Base-by-base conservation (phyloP, 225 moss, liverwort and hornwort species). In the Thuidium tamariscinum region DNA sequence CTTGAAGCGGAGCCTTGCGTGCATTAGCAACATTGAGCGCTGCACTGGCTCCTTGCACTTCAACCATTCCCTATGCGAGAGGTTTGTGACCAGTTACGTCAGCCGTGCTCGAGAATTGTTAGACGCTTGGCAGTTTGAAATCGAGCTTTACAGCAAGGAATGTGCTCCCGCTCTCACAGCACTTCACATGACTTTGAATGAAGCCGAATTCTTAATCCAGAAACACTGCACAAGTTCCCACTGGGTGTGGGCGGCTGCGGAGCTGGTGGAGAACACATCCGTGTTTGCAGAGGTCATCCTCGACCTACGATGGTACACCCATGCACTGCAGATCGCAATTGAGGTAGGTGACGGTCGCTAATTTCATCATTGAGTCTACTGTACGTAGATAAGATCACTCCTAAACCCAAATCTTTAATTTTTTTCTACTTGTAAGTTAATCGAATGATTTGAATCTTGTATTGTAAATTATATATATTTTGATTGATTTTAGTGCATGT, bases 181-280 rank as follows among this genome's bases (percentile, higher is more conserved):
- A 70, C 91, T 91, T 30, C 88, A 89, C 29, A 75, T 26, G 48
- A 81, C 83, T 26, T 88, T 91, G 66, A 85, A 86, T 39, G 91
- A 89, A 57, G 83, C 88, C 12, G 85, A 91, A 25, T 88, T 87
- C 66, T 88, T 91, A 63, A 88, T 89, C 42, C 80, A 89, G 66
- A 91, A 86, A 73, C 91, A 91, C 75, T 88, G 89, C 59, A 30
- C 67, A 51, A 64, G 79, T 39, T 65, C 79, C 36, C 70, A 76
- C 10, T 91, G 91, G 91, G 68, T 91, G 25, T 75, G 48, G 89
- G 88, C 89, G 36, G 91, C 91, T 67, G 88, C 90, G 56, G 91
- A 91, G 83, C 88, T 91, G 13, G 87, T 89, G 48, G 91, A 91
- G 88, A 91, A 91, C 57, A 91, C 87, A 54, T 86, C 83, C 66